Evolutionary conservation across 805 yeast species (phyloP).

Genomic region (Wickerhamomyces kurtzmanii): DNA sequence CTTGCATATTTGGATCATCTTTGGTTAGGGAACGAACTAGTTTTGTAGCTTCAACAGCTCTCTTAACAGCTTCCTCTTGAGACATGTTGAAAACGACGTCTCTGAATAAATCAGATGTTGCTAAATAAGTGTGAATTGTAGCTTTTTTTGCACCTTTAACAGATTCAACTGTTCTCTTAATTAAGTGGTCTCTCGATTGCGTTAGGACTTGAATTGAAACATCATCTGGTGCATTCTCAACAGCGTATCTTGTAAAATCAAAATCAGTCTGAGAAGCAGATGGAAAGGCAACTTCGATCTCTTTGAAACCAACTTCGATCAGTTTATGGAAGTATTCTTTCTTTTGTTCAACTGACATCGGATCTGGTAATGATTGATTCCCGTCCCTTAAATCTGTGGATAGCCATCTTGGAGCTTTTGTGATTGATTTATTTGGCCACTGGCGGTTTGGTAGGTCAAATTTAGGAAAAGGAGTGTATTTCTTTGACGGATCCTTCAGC

Average conservation of each 20-base stretch:
- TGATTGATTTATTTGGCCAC: slow-evolving; percentile 62
- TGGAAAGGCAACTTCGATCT: slow-evolving; percentile 74
- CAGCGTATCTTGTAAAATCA: slow-evolving; percentile 74
- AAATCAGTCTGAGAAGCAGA: slow-evolving; percentile 78
- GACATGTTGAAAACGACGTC: slow-evolving; percentile 71
- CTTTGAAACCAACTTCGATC: slow-evolving; percentile 67
- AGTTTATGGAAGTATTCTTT: slow-evolving; percentile 67
- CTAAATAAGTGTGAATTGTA: slow-evolving; percentile 62
- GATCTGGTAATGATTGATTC: slow-evolving; percentile 75
- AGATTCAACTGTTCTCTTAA: slow-evolving; percentile 66
- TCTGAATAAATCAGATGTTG: slow-evolving; percentile 67
- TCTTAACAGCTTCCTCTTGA: slow-evolving; percentile 53
- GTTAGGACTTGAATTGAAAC: slow-evolving; percentile 66
- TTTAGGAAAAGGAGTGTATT: slow-evolving; percentile 48
- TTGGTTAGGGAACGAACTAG: slow-evolving; percentile 61
- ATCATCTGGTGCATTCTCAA: slow-evolving; percentile 69
- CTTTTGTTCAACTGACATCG: slow-evolving; percentile 69
- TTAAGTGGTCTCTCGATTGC: slow-evolving; percentile 68
- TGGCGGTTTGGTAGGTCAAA: slow-evolving; percentile 50
- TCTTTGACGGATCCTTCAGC: slow-evolving; percentile 61
- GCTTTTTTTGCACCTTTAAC: slow-evolving; percentile 67
- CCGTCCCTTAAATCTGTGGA: slow-evolving; percentile 78
- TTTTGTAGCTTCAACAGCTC: slow-evolving; percentile 64
- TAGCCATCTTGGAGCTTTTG: slow-evolving; percentile 73
- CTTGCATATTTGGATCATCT: slow-evolving; percentile 57